Evolutionary conservation across 306 rosid genomes (phyloP), one percentile per base, ranked within the genome.

Genomic region (Acacia acuminata): DNA sequence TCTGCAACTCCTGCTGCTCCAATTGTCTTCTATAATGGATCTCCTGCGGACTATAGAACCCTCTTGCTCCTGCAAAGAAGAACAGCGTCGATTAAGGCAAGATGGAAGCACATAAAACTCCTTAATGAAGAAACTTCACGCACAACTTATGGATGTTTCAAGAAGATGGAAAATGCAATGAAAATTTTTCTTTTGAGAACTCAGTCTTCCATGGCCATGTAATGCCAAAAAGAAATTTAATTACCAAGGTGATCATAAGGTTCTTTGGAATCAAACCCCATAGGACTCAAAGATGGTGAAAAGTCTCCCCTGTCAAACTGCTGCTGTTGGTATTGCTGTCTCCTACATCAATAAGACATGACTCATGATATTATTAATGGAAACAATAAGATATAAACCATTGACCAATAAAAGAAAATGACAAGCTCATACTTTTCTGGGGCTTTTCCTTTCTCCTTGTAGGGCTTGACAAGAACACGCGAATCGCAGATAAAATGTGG

Each of bases 401-500:
- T 2, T 22, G 38, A 25, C 2, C 53, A 70, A 83, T 58, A 53
- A 77, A 82, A 60, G 70, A 75, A 71, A 51, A 48, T 14, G 61
- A 73, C 38, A 67, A 11, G 19, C 5, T 20, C 88, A 77, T 90
- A 96, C 99, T 92, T 96, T 24, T 96, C 99, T 22, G 90, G 89
- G 79, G 91, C 70, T 91, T 96, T 96, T 44, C 99, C 99, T 85
- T 96, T 96, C 91, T 96, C 99, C 93, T 96, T 96, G 86, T 96
- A 96, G 50, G 99, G 98, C 89, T 96, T 96, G 74, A 96, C 99
- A 75, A 96, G 99, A 12, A 96, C 99, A 3, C 99, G 98, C 2
- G 98, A 96, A 77, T 96, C 97, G 14, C 99, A 96, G 76, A 96
- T 96, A 76, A 93, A 96, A 90, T 96, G 99, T 13, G 99, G 99